phyloP scores from a whole-genome alignment of 2,329 filamentous ascomycete species.

The Microdochium nivale region DNA sequence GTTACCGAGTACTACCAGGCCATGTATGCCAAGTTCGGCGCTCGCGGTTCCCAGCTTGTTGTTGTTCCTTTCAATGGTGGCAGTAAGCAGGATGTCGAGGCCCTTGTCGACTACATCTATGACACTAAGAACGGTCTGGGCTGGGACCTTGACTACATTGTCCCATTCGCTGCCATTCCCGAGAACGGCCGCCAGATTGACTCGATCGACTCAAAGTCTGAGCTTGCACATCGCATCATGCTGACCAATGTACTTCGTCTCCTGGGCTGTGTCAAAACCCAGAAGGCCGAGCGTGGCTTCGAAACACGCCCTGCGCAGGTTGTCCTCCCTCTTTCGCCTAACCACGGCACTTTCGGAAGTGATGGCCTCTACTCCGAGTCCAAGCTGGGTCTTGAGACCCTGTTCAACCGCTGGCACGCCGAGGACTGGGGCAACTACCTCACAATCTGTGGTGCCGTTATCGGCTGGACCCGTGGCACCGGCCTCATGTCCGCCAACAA shows the following conservation, averaged over 20 bases:
- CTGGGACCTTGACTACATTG: constrained; percentile 94
- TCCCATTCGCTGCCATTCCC: constrained; percentile 95
- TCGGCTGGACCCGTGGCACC: constrained; percentile 97
- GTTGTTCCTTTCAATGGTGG: constrained; percentile 99
- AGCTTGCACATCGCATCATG: constrained; percentile 98
- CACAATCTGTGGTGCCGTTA: constrained; percentile 95
- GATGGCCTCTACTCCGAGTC: constrained; percentile 98
- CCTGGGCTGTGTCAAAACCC: constrained; percentile 79
- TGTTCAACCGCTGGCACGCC: constrained; percentile 98
- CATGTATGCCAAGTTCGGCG: constrained; percentile 93
- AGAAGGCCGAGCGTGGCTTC: constrained; percentile 81
- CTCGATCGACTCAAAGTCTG: constrained; percentile 91
- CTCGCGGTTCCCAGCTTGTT: constrained; percentile 89
- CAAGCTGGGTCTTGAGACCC: constrained; percentile 90
- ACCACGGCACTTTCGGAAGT: constrained; percentile 96
- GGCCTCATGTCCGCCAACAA: constrained; percentile 98
- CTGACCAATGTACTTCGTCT: constrained; percentile 92
- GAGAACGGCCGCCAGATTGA: constrained; percentile 98
- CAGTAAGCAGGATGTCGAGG: constrained; percentile 95
- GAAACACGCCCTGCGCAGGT: constrained; percentile 96
- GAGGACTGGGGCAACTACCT: constrained; percentile 97
- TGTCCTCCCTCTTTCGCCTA: constrained; percentile 89
- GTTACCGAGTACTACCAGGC: constrained; percentile 99
- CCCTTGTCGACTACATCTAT: constrained; percentile 91
- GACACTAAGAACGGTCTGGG: constrained; percentile 92